Percentiles rank a stretch among this genome's conserved stretches.
These are phyloP conservation scores for Angophora floribunda DNA, from an alignment of 345 rosid species.

Conservation along the genomic window DNA sequence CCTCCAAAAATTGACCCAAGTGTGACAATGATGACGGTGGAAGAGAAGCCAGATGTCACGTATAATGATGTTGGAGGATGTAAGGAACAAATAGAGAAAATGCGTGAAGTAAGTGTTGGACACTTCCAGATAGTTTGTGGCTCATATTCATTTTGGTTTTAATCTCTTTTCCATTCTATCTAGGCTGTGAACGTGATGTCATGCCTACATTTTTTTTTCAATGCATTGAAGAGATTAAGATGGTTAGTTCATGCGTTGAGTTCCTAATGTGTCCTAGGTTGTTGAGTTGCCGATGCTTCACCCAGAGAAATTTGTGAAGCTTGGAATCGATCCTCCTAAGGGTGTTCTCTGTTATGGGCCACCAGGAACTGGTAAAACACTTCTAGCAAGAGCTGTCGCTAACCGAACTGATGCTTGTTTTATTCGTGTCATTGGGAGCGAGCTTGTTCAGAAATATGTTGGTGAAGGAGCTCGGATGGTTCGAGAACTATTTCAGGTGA, in stretches of 20 bases:
- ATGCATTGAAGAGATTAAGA: not conserved
- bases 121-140: not conserved
- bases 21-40: slow-evolving; percentile 99
- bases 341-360: slow-evolving; percentile 99
- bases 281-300: slow-evolving; percentile 99
- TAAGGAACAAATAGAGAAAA: slow-evolving; percentile 96
- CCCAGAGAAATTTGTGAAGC: slow-evolving; percentile 98
- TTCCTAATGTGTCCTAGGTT: slow-evolving; percentile 34
- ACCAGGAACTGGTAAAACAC: slow-evolving; percentile 97
- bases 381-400: slow-evolving; percentile 96
- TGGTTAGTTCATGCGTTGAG: not conserved
- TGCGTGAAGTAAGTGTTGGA: slow-evolving; percentile 67
- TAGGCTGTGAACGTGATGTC: not conserved
- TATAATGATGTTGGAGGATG: slow-evolving; percentile 98
- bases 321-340: slow-evolving; percentile 98
- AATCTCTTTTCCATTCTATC: not conserved
- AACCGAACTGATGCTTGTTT: slow-evolving; percentile 99
- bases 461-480: slow-evolving; percentile 99
- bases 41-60: slow-evolving; percentile 97
- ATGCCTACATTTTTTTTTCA: not conserved
- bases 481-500: slow-evolving; percentile 94
- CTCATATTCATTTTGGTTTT: not conserved
- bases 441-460: slow-evolving; percentile 96
- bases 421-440: slow-evolving; percentile 96
- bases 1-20: slow-evolving; percentile 99